phyloP scores from a whole-genome alignment of 805 yeast species.

The Wickerhamomyces sydowiorum region DNA sequence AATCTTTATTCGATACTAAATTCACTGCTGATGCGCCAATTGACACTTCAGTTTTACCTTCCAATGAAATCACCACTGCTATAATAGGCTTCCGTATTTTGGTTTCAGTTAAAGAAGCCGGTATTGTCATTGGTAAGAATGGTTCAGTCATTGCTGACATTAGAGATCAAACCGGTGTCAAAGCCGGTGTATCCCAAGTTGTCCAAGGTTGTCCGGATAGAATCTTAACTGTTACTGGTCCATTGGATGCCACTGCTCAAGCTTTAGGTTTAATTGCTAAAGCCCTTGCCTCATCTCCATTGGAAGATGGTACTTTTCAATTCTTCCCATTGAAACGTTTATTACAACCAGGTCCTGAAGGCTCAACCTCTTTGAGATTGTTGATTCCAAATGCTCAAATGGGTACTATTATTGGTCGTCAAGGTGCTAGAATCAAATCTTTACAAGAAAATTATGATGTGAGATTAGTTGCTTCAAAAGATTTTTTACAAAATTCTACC shows the following conservation, averaged over 20 bases:
- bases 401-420: conserved; percentile 85
- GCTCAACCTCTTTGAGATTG: conserved; percentile 56
- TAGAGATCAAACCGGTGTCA: conserved; percentile 69
- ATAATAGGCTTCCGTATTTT: conserved; percentile 39
- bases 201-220: conserved; percentile 79
- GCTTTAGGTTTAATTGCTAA: conserved; percentile 69
- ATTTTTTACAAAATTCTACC: conserved; percentile 71
- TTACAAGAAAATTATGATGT: conserved; percentile 65
- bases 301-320: conserved; percentile 32
- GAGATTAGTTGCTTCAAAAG: conserved; percentile 84
- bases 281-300: conserved; percentile 46
- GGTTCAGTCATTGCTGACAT: conserved; percentile 75
- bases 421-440: conserved; percentile 73
- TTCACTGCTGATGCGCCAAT: conserved; percentile 13
- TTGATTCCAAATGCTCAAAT: conserved; percentile 79
- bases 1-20: conserved; percentile 20
- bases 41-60: conserved; percentile 19
- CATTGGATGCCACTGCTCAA: conserved; percentile 58
- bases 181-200: conserved; percentile 82
- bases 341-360: conserved; percentile 45
- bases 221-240: conserved; percentile 73
- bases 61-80: conserved; percentile 17
- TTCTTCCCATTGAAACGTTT: conserved; percentile 58
- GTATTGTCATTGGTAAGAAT: conserved; percentile 81
- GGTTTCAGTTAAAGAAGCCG: conserved; percentile 82